Percentiles rank a stretch among this genome's conserved stretches.
Conservation (phyloP, 176 grass and related monocot species). For the Bothriochloa decipiens region DNA sequence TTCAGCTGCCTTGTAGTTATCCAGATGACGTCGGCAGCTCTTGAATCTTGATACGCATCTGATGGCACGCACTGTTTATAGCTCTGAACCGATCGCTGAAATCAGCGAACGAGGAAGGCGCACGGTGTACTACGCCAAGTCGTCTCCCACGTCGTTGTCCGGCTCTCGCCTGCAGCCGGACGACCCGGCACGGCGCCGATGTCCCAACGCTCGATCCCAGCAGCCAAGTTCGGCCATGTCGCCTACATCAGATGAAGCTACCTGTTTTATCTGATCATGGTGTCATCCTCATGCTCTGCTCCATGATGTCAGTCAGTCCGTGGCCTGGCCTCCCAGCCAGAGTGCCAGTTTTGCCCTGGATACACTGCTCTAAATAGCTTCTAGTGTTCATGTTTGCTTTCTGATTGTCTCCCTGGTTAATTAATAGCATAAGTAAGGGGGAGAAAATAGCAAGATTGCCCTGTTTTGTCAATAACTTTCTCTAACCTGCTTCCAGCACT, state of each 20-base stretch:
- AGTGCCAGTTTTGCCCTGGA: not conserved
- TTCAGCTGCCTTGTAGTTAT: not conserved
- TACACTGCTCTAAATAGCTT: not conserved
- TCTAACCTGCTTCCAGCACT: not conserved
- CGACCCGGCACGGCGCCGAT: conserved; percentile 29
- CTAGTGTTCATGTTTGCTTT: not conserved
- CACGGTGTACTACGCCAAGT: too few relatives aligned
- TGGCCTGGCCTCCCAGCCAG: not conserved
- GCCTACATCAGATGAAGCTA: conserved; percentile 44
- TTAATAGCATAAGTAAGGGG: too few relatives aligned
- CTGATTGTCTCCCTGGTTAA: too few relatives aligned
- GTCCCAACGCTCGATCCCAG: conserved; percentile 31
- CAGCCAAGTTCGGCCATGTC: conserved; percentile 43
- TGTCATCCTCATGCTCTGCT: too few relatives aligned
- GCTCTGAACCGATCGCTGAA: not conserved
- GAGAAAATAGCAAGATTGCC: too few relatives aligned
- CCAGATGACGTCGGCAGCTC: not conserved
- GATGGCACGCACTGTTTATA: not conserved
- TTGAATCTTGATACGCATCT: not conserved
- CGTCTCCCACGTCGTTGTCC: conserved; percentile 24
- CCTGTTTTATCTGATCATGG: too few relatives aligned
- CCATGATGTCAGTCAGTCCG: too few relatives aligned
- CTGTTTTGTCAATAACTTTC: too few relatives aligned
- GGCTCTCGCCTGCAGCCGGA: not conserved
- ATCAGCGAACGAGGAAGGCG: not conserved